phyloP scores from a whole-genome alignment of 2,329 filamentous ascomycete genomes.

The Fusarium albosuccineum region DNA sequence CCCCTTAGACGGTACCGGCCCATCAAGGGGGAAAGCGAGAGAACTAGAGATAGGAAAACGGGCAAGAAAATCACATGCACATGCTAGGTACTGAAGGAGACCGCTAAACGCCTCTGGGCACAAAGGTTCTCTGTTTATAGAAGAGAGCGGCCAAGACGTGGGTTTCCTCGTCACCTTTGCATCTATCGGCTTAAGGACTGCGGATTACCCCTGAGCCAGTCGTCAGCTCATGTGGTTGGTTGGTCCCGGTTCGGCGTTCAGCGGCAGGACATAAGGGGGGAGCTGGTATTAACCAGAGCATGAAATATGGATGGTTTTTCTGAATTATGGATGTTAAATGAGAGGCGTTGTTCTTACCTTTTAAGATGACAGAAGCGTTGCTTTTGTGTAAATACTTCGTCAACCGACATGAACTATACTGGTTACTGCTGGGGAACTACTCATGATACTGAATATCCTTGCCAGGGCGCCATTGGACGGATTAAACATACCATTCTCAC shows the following conservation, averaged over 20 bases:
- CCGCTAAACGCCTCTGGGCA: background rate
- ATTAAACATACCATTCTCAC: no score
- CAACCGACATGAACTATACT: no score
- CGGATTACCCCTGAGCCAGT: background rate
- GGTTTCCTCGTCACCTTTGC: no score
- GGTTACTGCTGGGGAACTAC: no score
- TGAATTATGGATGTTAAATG: constrained; percentile 41
- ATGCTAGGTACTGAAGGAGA: background rate
- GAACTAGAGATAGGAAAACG: constrained; percentile 7
- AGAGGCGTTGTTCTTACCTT: constrained; percentile 31
- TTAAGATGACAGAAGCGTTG: background rate
- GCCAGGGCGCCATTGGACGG: no score
- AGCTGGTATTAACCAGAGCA: constrained; percentile 38
- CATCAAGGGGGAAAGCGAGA: constrained; percentile 10
- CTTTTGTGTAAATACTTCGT: background rate
- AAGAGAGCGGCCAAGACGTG: background rate
- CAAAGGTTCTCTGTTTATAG: background rate
- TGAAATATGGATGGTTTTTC: constrained; percentile 29
- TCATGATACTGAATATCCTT: no score
- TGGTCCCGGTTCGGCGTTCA: constrained; percentile 46
- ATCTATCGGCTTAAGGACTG: background rate
- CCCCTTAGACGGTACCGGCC: background rate
- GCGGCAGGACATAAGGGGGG: constrained; percentile 36
- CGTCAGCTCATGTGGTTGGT: constrained; percentile 23
- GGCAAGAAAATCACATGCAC: constrained; percentile 6